Evolutionary conservation across 176 grass and related monocot genomes (phyloP), one percentile per base, ranked within the genome.

Genomic region (Phoenix roebelenii): DNA sequence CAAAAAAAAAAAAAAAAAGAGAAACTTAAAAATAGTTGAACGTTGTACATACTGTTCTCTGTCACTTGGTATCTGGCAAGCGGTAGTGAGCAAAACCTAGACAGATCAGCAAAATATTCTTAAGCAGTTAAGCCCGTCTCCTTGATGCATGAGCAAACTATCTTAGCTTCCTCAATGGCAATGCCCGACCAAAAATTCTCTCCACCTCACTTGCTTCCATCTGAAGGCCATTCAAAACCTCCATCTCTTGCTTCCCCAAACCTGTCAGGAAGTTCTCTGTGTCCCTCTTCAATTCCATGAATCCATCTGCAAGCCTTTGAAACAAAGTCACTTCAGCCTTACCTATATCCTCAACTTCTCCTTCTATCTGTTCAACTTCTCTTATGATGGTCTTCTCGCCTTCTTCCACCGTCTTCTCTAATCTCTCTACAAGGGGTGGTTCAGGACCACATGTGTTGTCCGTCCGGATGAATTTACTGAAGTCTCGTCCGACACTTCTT

Each of bases 401-500:
- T 68, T 78, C 76, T 63, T 92, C 84, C 3, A 98, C 84, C 3
- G 87, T 89, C 71, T 62, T 92, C 71, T 92, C 87, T 5, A 98
- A 57, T 55, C 93, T 87, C 60, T 98, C 87, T 1, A 61, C 93
- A 1, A 98, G 82, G 50, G 93, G 87, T 2, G 87, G 93, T 69
- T 98, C 87, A 2, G 93, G 81, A 56, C 87, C 93, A 22, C 93
- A 98, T 16, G 87, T 80, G 59, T 92, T 98, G 76, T 98, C 84
- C 0, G 93, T 98, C 55, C 28, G 73, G 68, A 92, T 77, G 67
- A 98, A 98, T 1, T 77, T 55, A 24, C 82, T 82, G 60, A 98
- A 98, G 67, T 92, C 81, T 15, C 70, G 72, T 4, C 85, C 81
- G 29, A 98, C 5, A 49, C 72, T 88, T 48, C 73, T 92, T 9